Evolutionary conservation across 73 alveolate species (phyloP).

Genomic region (Paramecium sexaurelia): DNA sequence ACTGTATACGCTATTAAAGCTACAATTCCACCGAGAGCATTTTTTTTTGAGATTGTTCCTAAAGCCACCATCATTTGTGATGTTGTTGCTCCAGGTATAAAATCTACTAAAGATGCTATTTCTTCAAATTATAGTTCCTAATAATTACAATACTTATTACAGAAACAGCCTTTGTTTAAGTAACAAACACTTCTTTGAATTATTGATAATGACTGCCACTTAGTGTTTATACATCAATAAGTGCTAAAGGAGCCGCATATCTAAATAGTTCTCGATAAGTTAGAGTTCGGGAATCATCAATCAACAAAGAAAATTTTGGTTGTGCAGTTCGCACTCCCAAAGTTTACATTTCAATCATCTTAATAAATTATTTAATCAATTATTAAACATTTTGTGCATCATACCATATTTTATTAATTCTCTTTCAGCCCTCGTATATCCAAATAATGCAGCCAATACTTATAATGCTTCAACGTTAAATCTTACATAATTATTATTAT

Average conservation of each 20-base stretch:
- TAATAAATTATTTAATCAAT: conserved; percentile 2
- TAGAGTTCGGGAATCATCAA: not conserved
- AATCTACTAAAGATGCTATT: not conserved
- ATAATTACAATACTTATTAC: not conserved
- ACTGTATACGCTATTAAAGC: not conserved
- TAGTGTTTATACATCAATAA: not conserved
- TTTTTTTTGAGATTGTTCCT: conserved; percentile 30
- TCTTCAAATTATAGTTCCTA: conserved; percentile 27
- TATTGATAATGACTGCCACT: not conserved
- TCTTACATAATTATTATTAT: not conserved
- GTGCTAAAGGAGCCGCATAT: not conserved
- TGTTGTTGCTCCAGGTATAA: conserved; percentile 34
- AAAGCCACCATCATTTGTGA: conserved; percentile 11
- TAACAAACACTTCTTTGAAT: not conserved
- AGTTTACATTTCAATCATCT: not conserved
- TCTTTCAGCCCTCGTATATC: conserved; percentile 53
- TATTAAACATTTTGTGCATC: conserved; percentile 45
- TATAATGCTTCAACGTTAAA: conserved; percentile 46
- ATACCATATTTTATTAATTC: conserved; percentile 54
- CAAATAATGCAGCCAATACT: conserved; percentile 60
- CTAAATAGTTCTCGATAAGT: not conserved
- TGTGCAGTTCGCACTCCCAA: not conserved
- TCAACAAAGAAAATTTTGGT: conserved; percentile 23
- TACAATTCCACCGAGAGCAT: not conserved
- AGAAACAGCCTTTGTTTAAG: not conserved